Conservation (phyloP, 371 early-diverging fungal species). For the Chytridium lagenaria region DNA sequence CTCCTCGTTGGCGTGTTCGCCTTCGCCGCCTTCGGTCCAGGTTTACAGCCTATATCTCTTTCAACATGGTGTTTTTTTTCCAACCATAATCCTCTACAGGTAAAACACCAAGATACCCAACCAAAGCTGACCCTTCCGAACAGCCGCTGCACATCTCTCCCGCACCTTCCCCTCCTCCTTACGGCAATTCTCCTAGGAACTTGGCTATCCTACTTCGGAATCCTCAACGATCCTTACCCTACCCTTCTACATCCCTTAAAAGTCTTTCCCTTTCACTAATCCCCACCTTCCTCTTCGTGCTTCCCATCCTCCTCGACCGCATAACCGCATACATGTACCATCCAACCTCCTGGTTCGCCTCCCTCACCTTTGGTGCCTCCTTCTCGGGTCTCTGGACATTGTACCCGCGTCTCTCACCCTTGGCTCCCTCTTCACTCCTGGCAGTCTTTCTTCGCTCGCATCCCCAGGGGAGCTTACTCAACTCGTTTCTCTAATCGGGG, state of each 20-base stretch:
- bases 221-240: not conserved
- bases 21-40: conserved; percentile 13
- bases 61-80: no score
- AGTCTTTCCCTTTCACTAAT: not conserved
- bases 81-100: conserved; percentile 9
- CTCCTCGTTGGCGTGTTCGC: conserved; percentile 1
- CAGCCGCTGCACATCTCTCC: conserved; percentile 12
- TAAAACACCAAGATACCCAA: no score
- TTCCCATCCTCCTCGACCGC: conserved; percentile 8
- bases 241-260: not conserved
- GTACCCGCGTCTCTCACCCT: not conserved
- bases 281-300: not conserved
- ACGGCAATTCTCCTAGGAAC: conserved; percentile 1
- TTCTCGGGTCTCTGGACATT: conserved; percentile 15
- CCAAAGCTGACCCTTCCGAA: no score
- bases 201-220: conserved; percentile 12
- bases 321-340: conserved; percentile 9
- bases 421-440: not conserved
- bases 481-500: not conserved
- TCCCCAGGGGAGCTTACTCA: conserved; percentile 7
- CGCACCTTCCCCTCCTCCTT: not conserved
- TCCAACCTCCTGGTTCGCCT: conserved; percentile 23
- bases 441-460: not conserved
- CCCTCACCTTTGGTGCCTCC: conserved; percentile 4
- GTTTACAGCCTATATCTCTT: conserved; percentile 6